phyloP scores from a whole-genome alignment of 441 rosid genomes.

The Populus trichocarpa region DNA sequence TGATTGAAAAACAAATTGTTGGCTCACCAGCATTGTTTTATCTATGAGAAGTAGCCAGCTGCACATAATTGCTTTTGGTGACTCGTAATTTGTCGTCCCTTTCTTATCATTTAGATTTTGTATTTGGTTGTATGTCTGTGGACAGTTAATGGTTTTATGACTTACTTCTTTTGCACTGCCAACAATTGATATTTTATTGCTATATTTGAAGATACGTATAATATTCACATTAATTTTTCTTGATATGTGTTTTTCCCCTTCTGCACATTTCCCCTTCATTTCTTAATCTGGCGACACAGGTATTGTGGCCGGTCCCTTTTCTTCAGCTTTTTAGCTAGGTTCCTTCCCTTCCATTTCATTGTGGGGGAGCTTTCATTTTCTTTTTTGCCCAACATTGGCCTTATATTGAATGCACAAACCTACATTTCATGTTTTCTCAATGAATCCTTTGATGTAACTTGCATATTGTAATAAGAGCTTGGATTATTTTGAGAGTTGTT shows the following conservation, averaged over 20 bases:
- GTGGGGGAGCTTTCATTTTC: not conserved
- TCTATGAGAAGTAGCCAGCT: not conserved
- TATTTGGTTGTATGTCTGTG: not conserved
- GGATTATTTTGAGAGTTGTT: not conserved
- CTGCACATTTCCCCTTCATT: not conserved
- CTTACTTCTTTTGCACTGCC: not conserved
- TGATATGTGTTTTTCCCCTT: not conserved
- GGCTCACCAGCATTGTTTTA: not conserved
- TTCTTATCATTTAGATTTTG: not conserved
- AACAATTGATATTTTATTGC: not conserved
- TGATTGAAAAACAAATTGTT: not conserved
- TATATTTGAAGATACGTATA: not conserved
- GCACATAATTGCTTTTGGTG: not conserved
- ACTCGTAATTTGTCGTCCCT: no score
- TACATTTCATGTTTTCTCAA: not conserved
- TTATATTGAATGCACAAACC: not conserved
- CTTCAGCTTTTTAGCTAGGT: not conserved
- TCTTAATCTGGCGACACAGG: not conserved
- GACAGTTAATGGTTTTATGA: not conserved
- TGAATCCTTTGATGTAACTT: not conserved
- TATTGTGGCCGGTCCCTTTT: not conserved
- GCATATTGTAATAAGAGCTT: not conserved
- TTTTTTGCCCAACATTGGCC: not conserved
- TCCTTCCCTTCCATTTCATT: not conserved
- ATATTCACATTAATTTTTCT: not conserved